Evolutionary conservation across 768 basidiomycete genomes (phyloP), one percentile per base, ranked within the genome.

Genomic region (Mycena amicta): DNA sequence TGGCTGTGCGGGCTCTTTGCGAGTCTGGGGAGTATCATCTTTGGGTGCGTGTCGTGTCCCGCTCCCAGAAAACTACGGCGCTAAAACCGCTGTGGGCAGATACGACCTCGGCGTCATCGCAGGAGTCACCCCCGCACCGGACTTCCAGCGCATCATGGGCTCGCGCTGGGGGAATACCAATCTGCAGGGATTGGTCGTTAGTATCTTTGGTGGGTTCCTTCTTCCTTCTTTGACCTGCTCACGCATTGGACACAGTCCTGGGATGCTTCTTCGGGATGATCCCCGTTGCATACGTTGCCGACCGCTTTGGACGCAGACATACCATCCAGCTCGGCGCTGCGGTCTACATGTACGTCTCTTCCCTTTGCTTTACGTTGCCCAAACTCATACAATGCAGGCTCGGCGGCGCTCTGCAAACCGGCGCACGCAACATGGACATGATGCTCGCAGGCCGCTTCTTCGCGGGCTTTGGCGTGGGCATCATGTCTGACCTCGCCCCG

Each of bases 1-100:
- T 83, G 79, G 80, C 68, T 83, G 2, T 83, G 80, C 59, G 81
- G 81, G 18, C 68, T 83, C 40, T 83, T 83, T 54, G 81, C 80
- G 12, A 78, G 77, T 71, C 63, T 79, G 52, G 77, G 78, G 27
- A 75, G 74, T 60, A 75, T 77, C 26, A 79, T 79, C 52, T 81
- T 80, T 57, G 80, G 79, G 47, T 59, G 55, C 43, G 55, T 31
- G 2, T n/a, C 52, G 31, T 20, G 13, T 5, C 31, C 47, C n/a
- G n/a, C n/a, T n/a, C n/a, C n/a, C n/a, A n/a, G n/a, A 15, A 23
- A 20, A 5, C 23, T 29, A 41, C 54, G 30, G 18, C 18, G 33
- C 18, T n/a, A n/a, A n/a, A n/a, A 28, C 27, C 12, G 51, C 31
- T 16, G 18, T 37, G 8, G n/a, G 28, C 29, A 63, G 62, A 58